These are phyloP conservation scores for Vitis rupestris DNA, from an alignment of 164 flowering plant species.

Conservation along the genomic window DNA sequence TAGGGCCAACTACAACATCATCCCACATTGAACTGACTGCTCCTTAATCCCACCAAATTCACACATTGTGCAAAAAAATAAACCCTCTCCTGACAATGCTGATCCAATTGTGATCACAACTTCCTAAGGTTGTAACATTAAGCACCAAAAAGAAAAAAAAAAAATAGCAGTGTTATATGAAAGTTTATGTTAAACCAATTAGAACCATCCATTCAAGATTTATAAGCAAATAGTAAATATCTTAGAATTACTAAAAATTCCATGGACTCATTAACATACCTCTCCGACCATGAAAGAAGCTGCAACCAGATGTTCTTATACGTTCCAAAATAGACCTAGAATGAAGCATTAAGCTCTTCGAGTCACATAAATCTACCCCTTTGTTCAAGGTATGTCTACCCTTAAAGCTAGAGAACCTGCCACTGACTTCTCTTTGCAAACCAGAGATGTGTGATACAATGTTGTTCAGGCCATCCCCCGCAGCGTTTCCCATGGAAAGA, in stretches of 20 bases:
- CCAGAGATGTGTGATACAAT: slow-evolving; percentile 25
- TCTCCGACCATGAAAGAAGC: slow-evolving; percentile 19
- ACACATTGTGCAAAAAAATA: too few species aligned
- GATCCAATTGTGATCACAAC: too few species aligned
- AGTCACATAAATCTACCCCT: slow-evolving; percentile 16
- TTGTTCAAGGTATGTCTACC: slow-evolving; percentile 12
- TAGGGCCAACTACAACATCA: too few species aligned
- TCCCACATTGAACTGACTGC: too few species aligned
- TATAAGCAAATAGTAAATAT: neutral
- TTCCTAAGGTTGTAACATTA: too few species aligned
- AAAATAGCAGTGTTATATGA: too few species aligned
- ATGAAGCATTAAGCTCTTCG: slow-evolving; percentile 11
- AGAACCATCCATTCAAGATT: neutral
- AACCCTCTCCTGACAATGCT: too few species aligned
- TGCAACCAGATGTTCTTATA: slow-evolving; percentile 18
- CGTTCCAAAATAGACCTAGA: slow-evolving; percentile 17
- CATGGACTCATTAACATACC: slow-evolving; percentile 24
- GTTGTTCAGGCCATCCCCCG: slow-evolving; percentile 38
- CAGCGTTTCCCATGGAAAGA: slow-evolving; percentile 19
- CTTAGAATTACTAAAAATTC: neutral
- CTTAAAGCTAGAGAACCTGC: slow-evolving; percentile 25
- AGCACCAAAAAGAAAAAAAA: too few species aligned
- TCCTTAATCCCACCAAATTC: too few species aligned
- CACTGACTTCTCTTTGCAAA: slow-evolving; percentile 26
- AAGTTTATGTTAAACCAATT: too few species aligned